Conservation (phyloP, 208 protist species). For the Strigomonas culicis region DNA sequence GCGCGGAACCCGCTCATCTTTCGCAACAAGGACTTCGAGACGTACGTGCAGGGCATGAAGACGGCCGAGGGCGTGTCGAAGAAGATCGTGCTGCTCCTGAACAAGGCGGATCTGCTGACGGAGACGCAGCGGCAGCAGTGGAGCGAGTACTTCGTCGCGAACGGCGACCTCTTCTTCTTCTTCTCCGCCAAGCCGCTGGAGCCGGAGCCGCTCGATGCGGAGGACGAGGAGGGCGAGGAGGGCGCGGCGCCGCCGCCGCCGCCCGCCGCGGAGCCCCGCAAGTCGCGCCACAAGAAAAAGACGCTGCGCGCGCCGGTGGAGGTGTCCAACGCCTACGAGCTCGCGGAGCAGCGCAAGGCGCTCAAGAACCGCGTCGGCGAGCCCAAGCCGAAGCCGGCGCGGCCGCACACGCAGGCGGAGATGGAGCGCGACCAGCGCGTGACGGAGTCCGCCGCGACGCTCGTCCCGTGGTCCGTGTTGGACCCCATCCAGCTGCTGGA, state of each 20-base stretch:
- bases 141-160: slow-evolving; percentile 89
- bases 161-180: slow-evolving; percentile 90
- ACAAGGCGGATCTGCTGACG: slow-evolving; percentile 98
- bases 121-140: slow-evolving; percentile 89
- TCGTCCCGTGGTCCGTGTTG: slow-evolving; percentile 57
- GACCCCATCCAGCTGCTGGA: slow-evolving; percentile 80
- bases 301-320: slow-evolving; percentile 69
- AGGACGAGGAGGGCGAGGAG: slow-evolving; percentile 13
- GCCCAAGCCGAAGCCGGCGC: slow-evolving; percentile 31
- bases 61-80: slow-evolving; percentile 60
- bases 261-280: slow-evolving; percentile 40
- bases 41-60: slow-evolving; percentile 84
- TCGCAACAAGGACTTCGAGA: slow-evolving; percentile 81
- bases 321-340: slow-evolving; percentile 73
- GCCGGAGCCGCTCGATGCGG: slow-evolving; percentile 10
- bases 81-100: slow-evolving; percentile 93
- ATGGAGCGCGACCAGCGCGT: slow-evolving; percentile 48
- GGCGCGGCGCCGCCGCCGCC: background rate
- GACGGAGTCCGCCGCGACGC: slow-evolving; percentile 7
- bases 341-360: slow-evolving; percentile 43
- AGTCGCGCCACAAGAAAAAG: slow-evolving; percentile 73
- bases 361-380: slow-evolving; percentile 32
- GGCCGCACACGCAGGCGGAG: slow-evolving; percentile 68
- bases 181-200: slow-evolving; percentile 81
- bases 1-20: slow-evolving; percentile 98